phyloP scores from a whole-genome alignment of 1,284 basidiomycete species.

The Microbotryomycetes sp. region DNA sequence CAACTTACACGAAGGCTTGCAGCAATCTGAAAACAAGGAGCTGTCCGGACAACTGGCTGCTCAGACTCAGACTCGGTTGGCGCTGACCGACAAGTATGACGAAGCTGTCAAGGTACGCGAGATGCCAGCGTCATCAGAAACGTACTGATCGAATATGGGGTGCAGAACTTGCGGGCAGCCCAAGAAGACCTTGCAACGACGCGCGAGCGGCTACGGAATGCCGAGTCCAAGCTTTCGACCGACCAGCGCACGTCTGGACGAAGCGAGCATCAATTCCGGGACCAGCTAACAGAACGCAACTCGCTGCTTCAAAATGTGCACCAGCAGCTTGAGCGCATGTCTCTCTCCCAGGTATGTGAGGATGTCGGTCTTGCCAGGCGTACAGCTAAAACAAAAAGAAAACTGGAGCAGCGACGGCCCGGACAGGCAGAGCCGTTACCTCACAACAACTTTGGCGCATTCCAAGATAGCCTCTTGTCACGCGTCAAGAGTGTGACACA shows the following conservation, averaged over 20 bases:
- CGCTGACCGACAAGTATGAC: slow-evolving; percentile 81
- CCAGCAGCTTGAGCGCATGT: slow-evolving; percentile 89
- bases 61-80: slow-evolving; percentile 74
- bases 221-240: slow-evolving; percentile 74
- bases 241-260: slow-evolving; percentile 67
- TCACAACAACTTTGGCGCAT: slow-evolving; percentile 76
- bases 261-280: slow-evolving; percentile 71
- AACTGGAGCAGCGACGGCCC: not conserved
- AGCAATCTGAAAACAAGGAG: slow-evolving; percentile 68
- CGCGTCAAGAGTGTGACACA: slow-evolving; percentile 74
- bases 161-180: slow-evolving; percentile 31
- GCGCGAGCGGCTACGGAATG: slow-evolving; percentile 60
- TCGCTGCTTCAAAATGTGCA: slow-evolving; percentile 85
- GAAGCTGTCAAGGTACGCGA: slow-evolving; percentile 48
- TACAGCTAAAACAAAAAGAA: not conserved
- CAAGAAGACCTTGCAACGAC: slow-evolving; percentile 54
- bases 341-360: slow-evolving; percentile 40
- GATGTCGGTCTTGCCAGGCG: too few species aligned
- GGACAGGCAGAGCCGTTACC: slow-evolving; percentile 67
- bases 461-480: slow-evolving; percentile 88
- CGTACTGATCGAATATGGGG: too few species aligned
- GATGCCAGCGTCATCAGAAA: not conserved
- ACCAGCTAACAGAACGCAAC: slow-evolving; percentile 86
- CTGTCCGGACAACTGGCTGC: slow-evolving; percentile 65
- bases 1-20: not conserved